phyloP scores from a whole-genome alignment of 441 rosid genomes.

The Aleurites moluccanus region DNA sequence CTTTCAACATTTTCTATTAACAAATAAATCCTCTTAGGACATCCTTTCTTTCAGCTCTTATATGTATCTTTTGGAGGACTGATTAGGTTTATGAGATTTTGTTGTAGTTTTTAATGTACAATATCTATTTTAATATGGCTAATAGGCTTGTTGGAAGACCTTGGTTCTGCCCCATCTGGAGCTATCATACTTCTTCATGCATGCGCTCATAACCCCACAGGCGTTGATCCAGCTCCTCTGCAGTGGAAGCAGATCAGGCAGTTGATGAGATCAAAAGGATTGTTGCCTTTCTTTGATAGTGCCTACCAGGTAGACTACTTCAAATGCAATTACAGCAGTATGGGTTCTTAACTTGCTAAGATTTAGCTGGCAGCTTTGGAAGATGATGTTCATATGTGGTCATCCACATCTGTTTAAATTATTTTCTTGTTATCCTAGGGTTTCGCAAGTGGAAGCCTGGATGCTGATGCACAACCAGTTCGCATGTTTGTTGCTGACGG shows the following conservation, averaged over 20 bases:
- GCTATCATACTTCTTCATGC: constrained; percentile 91
- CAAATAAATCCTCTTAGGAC: background rate
- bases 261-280: constrained; percentile 62
- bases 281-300: constrained; percentile 93
- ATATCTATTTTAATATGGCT: constrained; percentile 16
- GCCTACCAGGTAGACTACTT: constrained; percentile 76
- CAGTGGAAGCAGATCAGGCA: constrained; percentile 89
- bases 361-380: background rate
- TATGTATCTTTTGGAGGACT: background rate
- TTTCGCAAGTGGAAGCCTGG: constrained; percentile 87
- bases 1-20: background rate
- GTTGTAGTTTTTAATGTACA: background rate
- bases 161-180: constrained; percentile 82
- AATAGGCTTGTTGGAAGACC: constrained; percentile 84
- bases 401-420: background rate
- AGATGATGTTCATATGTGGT: background rate
- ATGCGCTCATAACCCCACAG: constrained; percentile 98
- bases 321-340: background rate
- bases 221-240: constrained; percentile 81
- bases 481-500: constrained; percentile 96
- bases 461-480: constrained; percentile 81
- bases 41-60: background rate
- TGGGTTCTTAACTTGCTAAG: background rate
- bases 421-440: constrained; percentile 43
- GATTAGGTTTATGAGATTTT: background rate